Evolutionary conservation across 2,329 filamentous ascomycete genomes (phyloP), one percentile per base, ranked within the genome.

Genomic region (Didymella segeticola): DNA sequence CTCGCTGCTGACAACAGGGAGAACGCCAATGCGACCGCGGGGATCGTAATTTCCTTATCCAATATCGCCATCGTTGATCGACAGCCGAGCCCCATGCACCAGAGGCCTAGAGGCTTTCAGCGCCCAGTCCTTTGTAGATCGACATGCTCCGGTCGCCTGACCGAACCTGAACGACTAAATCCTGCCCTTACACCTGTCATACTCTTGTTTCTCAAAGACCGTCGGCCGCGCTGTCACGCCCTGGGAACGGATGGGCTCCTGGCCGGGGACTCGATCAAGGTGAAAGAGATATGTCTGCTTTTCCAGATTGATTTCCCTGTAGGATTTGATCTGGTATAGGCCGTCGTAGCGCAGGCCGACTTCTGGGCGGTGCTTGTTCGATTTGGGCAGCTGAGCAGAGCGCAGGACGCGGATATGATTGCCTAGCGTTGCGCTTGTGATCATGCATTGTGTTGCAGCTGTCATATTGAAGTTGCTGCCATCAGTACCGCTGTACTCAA

Each of bases 301-400:
- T 11, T 65, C 60, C 4, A 60, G 27, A 47, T 84, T 75, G 1
- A 79, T 29, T 0, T 76, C 47, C 53, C 78, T 65, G 41, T 72
- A 74, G 2, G 53, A 63, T 0, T 69, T 70, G 5, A 86, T 77
- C 5, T 71, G 63, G 57, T 86, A 87, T 0, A 86, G 64, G 0
- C 84, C 84, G 64, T 86, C 83, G 46, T 86, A 86, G 2, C 84
- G 71, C n/a, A 83, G 74, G 0, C 83, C 83, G 9, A 71, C 56
- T 1, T 64, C 53, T 0, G 84, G 84, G 0, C 79, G 73, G 47
- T 77, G 83, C 0, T 50, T 56, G 15, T 78, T 77, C 1, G 59
- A 63, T 9, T 68, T 66, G 0, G 47, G 45, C 2, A 79, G 66
- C 15, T 79, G 77, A 4, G 67, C 61, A 0, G 78, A 79, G 1